Evolutionary conservation across 1,284 basidiomycete genomes (phyloP).

Genomic region (Schizopora paradoxa): DNA sequence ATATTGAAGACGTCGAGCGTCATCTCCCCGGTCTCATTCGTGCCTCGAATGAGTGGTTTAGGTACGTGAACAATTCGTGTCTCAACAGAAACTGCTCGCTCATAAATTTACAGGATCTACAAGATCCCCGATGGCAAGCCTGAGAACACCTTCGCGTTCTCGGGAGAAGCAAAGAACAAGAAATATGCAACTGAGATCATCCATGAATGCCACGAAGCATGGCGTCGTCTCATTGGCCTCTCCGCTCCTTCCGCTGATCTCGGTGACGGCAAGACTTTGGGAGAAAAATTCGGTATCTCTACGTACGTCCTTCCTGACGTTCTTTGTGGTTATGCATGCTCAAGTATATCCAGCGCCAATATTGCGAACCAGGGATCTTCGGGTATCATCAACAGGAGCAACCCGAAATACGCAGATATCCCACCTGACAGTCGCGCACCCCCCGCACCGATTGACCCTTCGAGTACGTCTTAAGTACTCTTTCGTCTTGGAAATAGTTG

Average conservation of each 20-base stretch:
- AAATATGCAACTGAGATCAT: slow-evolving; percentile 99
- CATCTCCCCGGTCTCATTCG: slow-evolving; percentile 96
- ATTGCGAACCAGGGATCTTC: slow-evolving; percentile 71
- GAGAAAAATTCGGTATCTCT: no score
- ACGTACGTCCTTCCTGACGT: slow-evolving; percentile 7
- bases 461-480: slow-evolving; percentile 50
- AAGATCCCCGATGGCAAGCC: slow-evolving; percentile 99
- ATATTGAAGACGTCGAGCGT: slow-evolving; percentile 98
- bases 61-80: slow-evolving; percentile 39
- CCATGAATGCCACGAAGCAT: slow-evolving; percentile 98
- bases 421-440: slow-evolving; percentile 80
- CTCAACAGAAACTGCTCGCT: slow-evolving; percentile 6
- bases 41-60: slow-evolving; percentile 97
- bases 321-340: no score
- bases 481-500: slow-evolving; percentile 18
- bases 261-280: neutral
- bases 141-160: slow-evolving; percentile 99
- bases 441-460: slow-evolving; percentile 82
- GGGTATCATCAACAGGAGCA: slow-evolving; percentile 59
- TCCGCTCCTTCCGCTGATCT: slow-evolving; percentile 82
- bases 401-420: slow-evolving; percentile 61
- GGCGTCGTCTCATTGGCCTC: slow-evolving; percentile 83
- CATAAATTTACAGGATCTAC: slow-evolving; percentile 69
- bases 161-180: slow-evolving; percentile 99
- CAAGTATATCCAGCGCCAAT: slow-evolving; percentile 55